These are phyloP conservation scores for Diplodia mutila DNA, from an alignment of 2,329 filamentous ascomycete genomes.

Conservation along the genomic window DNA sequence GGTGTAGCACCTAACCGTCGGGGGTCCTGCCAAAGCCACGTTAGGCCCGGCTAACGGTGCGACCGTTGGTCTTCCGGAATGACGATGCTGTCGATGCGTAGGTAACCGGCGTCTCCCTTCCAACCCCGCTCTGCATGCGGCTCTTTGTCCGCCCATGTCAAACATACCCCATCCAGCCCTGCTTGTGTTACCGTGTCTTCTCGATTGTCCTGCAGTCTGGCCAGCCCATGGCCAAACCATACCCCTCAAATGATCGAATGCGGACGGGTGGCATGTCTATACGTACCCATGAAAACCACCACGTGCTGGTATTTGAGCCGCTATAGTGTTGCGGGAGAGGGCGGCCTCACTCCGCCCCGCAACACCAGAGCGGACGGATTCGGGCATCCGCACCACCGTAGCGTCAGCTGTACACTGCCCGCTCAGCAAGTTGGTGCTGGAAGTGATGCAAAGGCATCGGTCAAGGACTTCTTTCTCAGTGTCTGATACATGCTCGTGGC, in stretches of 20 bases:
- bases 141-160: neutral
- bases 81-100: no score
- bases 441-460: slow-evolving; percentile 10
- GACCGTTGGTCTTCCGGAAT: neutral
- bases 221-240: neutral
- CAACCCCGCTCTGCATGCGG: neutral
- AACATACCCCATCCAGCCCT: neutral
- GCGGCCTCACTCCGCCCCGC: neutral
- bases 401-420: neutral
- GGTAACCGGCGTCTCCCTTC: neutral
- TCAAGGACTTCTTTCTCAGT: neutral
- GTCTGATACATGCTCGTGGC: neutral
- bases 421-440: neutral
- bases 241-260: neutral
- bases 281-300: neutral
- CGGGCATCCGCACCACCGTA: neutral
- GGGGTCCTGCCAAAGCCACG: neutral
- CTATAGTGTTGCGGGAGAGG: neutral
- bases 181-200: neutral
- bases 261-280: neutral
- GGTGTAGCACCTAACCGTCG: neutral
- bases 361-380: neutral
- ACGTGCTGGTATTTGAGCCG: neutral
- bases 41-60: neutral
- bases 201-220: neutral